Evolutionary conservation across 441 rosid genomes (phyloP).

Genomic region (Geranium incanum): DNA sequence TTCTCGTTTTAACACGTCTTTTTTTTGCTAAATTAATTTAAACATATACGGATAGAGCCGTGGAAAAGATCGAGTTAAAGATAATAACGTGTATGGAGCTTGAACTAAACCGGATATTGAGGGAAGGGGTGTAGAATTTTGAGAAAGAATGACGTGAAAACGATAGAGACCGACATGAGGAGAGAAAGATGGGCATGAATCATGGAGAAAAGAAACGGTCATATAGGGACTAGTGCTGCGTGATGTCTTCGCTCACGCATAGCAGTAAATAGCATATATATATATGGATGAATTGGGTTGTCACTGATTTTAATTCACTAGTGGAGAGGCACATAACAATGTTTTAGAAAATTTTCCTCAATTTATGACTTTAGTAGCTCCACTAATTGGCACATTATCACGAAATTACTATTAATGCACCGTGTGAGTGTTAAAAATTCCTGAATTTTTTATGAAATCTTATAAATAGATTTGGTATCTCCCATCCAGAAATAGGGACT

Average conservation of each 20-base stretch:
- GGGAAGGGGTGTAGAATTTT: not conserved
- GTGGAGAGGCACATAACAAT: not conserved
- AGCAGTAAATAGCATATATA: not conserved
- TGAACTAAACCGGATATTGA: not conserved
- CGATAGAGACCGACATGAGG: slow-evolving; percentile 20
- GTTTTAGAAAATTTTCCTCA: slow-evolving; percentile 7
- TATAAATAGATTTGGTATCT: too few relatives aligned
- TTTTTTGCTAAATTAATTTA: too few relatives aligned
- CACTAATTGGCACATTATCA: not conserved
- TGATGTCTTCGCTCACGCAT: slow-evolving; percentile 21
- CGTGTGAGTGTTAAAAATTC: not conserved
- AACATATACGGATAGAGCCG: too few relatives aligned
- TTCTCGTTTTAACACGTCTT: too few relatives aligned
- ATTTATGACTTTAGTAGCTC: not conserved
- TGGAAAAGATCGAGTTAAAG: not conserved
- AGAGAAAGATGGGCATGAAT: slow-evolving; percentile 9
- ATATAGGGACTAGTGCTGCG: slow-evolving; percentile 3
- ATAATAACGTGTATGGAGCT: too few relatives aligned
- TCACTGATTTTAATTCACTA: slow-evolving; percentile 3
- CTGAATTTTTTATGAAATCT: not conserved
- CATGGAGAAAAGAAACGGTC: slow-evolving; percentile 10
- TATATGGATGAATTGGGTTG: not conserved
- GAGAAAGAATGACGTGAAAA: slow-evolving; percentile 2
- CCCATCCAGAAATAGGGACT: too few relatives aligned
- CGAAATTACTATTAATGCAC: too few relatives aligned